Percentiles rank a stretch among this genome's conserved stretches.
These are phyloP conservation scores for Plasmodium inui DNA, from an alignment of 169 alveolate genomes.

Conservation along the genomic window DNA sequence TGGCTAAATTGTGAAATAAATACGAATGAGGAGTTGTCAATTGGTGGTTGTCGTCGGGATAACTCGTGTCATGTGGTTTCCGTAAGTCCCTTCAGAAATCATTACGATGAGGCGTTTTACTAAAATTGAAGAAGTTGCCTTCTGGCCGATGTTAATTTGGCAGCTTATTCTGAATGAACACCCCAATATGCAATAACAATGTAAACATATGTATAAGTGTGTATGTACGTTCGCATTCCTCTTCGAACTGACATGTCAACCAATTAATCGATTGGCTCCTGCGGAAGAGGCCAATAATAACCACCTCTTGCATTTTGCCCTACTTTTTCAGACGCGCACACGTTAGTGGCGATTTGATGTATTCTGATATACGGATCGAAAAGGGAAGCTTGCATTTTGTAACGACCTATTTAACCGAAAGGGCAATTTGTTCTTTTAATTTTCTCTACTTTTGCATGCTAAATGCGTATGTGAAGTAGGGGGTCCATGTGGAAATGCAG, in stretches of 20 bases:
- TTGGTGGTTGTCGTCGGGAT: background rate
- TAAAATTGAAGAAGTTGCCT: background rate
- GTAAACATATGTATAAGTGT: background rate
- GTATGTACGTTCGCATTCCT: background rate
- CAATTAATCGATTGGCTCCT: background rate
- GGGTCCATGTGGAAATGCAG: slow-evolving; percentile 32
- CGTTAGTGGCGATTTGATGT: background rate
- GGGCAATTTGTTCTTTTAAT: background rate
- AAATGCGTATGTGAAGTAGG: background rate
- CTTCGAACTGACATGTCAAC: background rate
- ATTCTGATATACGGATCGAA: background rate
- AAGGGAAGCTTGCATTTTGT: background rate
- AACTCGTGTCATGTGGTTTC: background rate
- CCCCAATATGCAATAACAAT: background rate
- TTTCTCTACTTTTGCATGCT: slow-evolving; percentile 40
- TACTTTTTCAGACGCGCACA: background rate
- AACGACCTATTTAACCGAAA: background rate
- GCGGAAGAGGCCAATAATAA: background rate
- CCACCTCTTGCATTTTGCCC: background rate
- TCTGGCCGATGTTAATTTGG: background rate
- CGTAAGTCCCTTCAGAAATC: background rate
- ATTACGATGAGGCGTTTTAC: background rate
- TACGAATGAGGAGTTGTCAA: background rate
- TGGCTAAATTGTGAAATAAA: background rate
- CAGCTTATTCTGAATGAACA: background rate